Conservation (phyloP, 2,329 filamentous ascomycete species). For the Trichoderma breve region DNA sequence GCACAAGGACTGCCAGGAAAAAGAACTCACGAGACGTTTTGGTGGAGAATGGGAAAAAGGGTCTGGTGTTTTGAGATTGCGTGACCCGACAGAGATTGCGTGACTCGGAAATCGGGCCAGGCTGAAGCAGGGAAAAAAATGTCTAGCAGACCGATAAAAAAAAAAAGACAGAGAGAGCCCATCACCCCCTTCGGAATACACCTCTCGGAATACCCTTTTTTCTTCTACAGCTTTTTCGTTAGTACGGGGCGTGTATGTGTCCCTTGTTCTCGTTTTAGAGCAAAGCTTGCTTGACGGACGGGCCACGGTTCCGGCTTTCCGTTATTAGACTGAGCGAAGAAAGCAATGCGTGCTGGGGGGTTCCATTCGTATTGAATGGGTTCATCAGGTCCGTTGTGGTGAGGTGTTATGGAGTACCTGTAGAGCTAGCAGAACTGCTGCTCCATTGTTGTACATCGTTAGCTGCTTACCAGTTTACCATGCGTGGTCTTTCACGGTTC, state of each 20-base stretch:
- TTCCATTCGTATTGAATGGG: background rate
- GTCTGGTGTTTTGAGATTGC: constrained; percentile 8
- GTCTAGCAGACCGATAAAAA: background rate
- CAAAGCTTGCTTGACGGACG: background rate
- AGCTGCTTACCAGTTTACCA: background rate
- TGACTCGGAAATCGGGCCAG: constrained; percentile 6
- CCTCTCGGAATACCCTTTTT: background rate
- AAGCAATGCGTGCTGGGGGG: background rate
- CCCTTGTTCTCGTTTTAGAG: background rate
- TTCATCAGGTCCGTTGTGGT: background rate
- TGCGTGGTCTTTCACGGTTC: background rate
- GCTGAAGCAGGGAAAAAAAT: background rate
- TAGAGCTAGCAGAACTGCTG: background rate
- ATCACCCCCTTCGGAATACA: background rate
- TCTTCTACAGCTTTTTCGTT: background rate
- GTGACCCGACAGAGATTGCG: constrained; percentile 17
- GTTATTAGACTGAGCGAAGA: background rate
- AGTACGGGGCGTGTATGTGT: background rate
- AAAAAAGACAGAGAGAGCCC: background rate
- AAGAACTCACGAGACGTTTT: background rate
- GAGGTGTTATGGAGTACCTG: background rate
- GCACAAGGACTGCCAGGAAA: background rate
- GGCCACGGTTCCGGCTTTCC: background rate
- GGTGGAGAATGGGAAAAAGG: background rate
- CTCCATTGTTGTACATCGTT: background rate